Base-by-base conservation (phyloP, 2,329 filamentous ascomycete genomes). In the Epichloe sp. region DNA sequence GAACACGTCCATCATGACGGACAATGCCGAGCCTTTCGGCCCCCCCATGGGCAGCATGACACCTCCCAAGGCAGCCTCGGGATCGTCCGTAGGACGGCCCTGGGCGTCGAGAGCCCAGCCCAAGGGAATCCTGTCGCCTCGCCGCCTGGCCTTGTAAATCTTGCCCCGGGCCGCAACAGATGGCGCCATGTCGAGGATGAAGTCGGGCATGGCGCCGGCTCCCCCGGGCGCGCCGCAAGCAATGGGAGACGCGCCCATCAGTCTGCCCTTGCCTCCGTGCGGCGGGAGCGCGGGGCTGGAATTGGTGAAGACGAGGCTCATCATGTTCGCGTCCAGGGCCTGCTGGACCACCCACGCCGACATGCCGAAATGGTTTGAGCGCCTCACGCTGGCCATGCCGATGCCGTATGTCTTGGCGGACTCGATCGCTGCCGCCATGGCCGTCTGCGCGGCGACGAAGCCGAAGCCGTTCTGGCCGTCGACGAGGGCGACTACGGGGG, bases 1-100 rank as follows among this genome's bases (percentile, higher is more conserved):
- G 62, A 93, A 91, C 2, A 94, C 84, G 61, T 93, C 86, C 88
- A 93, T 93, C 85, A 89, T 91, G 51, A 93, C 79, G 0, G 85
- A 72, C 41, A 93, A 64, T 0, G 78, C 88, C 2, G 83, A 86
- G 0, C 88, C 88, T 65, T 93, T 93, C 0, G 87, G 86, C 0
- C 88, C 87, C 2, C 86, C 86, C 84, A 93, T 89, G 0, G 87
- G 86, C 19, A 91, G 68, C 87, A 93, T 91, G 3, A 90, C 85
- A 1, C 86, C 86, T 36, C 80, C 78, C 10, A 93, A 68, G 0
- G 87, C 88, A 19, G 73, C 74, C 1, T 73, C 77, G 0, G 88
- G 86, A 58, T 93, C 85, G 51, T 85, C 78, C 0, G 86, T 88
- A n/a, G 68, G 73, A 12, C 71, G 70, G 0, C 87, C 86, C 15